Base-by-base conservation (phyloP, 306 rosid genomes). In the Aeschynomene evenia region DNA sequence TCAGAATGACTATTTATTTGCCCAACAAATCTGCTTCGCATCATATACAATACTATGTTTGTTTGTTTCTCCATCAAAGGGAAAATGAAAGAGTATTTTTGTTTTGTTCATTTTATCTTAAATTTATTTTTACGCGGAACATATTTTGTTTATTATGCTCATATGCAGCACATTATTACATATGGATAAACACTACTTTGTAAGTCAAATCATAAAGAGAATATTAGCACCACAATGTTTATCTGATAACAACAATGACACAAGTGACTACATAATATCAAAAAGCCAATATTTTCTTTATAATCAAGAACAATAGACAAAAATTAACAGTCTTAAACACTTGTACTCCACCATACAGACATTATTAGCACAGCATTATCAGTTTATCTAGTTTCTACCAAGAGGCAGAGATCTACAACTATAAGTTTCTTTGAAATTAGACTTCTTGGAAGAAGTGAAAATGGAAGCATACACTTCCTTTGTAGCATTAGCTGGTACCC, bases 391-490 rank as follows among this genome's bases (percentile, higher is more conserved):
- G 77, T 89, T 94, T 59, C 97, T 81, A 60, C 99, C 99, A 26
- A 94, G 99, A 1, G 97, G 99, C 8, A 94, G 88, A 39, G 99
- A 91, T 54, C 99, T 84, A 63, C 99, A 94, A 9, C 26, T 14
- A 67, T 0, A 94, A 0, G 95, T 91, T 65, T 91, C 96, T 82
- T 85, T 94, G 67, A 94, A 85, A 7, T 87, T 89, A 4, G 90
- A 81, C 66, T 89, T 91, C 84, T 18, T 94, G 0, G 97, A 88
- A 0, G 99, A 94, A 60, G 96, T 94, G 76, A 94, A 94, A 42
- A 91, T 85, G 4, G 96, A 94, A 2, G 96, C 97, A 78, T 91
- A 94, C 5, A 91, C 96, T 63, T 81, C 89, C 68, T 87, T 92
- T 5, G 81, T 91, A 33, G 99, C 97, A 77, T 94, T 80, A 3